Evolutionary conservation across 345 rosid genomes (phyloP).

Genomic region (Cardiospermum halicacabum): DNA sequence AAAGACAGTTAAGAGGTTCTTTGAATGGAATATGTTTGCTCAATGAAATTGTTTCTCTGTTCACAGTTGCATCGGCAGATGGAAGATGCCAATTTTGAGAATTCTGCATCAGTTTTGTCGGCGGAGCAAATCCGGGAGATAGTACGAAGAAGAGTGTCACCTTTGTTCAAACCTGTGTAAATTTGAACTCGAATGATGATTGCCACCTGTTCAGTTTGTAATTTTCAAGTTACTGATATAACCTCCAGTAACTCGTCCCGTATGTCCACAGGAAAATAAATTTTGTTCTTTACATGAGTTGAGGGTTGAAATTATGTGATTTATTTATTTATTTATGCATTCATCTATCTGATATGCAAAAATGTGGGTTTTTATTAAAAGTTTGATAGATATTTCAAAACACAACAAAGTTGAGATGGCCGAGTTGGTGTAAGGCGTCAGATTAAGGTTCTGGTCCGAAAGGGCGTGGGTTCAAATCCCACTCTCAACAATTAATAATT

Average conservation of each 20-base stretch:
- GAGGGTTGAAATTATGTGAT: no score
- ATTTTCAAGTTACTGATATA: not conserved
- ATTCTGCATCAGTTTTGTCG: constrained; percentile 51
- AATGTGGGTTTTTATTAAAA: no score
- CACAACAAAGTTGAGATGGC: constrained; percentile 81
- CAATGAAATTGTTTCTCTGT: constrained; percentile 1
- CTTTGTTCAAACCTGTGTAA: constrained; percentile 46
- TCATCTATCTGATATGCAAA: no score
- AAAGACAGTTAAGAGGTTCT: no score
- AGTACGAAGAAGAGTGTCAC: constrained; percentile 56
- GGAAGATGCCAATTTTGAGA: constrained; percentile 51
- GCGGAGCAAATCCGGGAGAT: constrained; percentile 61
- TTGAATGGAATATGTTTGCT: no score
- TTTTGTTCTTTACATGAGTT: not conserved
- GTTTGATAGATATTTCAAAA: no score
- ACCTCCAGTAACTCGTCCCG: not conserved
- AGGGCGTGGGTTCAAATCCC: constrained; percentile 99
- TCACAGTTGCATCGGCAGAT: constrained; percentile 58
- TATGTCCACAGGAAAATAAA: not conserved
- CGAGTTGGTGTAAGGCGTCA: constrained; percentile 99
- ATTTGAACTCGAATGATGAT: not conserved
- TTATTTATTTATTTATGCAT: no score
- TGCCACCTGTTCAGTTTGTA: not conserved
- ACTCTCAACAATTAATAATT: constrained; percentile 49
- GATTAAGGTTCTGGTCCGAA: constrained; percentile 99